Percentiles rank a stretch among this genome's conserved stretches.
Evolutionary conservation across 257 asterid species (phyloP).

Genomic region (Buddleja alternifolia): DNA sequence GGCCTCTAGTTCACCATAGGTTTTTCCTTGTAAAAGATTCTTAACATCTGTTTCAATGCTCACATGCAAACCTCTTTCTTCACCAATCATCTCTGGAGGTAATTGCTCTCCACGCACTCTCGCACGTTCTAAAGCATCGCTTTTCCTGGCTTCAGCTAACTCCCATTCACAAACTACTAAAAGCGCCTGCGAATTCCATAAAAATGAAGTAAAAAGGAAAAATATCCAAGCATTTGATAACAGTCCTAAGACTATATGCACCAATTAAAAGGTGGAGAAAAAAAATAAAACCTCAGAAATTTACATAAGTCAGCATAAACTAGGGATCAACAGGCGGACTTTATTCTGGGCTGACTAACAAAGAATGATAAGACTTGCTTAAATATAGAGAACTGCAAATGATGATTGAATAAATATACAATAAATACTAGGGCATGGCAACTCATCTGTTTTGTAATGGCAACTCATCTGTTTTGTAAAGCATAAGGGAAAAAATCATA

Average conservation of each 20-base stretch:
- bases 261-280: not conserved
- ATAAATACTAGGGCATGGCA: not conserved
- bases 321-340: constrained; percentile 7
- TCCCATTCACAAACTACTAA: constrained; percentile 93
- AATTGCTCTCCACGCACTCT: constrained; percentile 88
- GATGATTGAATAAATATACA: not conserved
- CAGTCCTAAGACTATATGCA: not conserved
- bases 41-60: constrained; percentile 90
- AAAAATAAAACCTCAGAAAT: not conserved
- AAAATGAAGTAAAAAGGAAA: constrained; percentile 1
- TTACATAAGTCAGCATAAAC: not conserved
- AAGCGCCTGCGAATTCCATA: constrained; percentile 59
- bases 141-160: constrained; percentile 80
- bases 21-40: constrained; percentile 67
- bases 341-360: not conserved
- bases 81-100: constrained; percentile 78
- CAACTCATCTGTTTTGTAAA: not conserved
- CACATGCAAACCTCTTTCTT: constrained; percentile 85
- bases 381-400: not conserved
- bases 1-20: constrained; percentile 58
- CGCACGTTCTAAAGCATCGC: constrained; percentile 89
- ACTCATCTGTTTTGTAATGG: not conserved
- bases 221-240: constrained; percentile 3
- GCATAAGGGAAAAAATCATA: not conserved
- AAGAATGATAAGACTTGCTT: constrained; percentile 1